These are phyloP conservation scores for Fusarium sp. DNA, from an alignment of 2,329 filamentous ascomycete species.

Conservation along the genomic window DNA sequence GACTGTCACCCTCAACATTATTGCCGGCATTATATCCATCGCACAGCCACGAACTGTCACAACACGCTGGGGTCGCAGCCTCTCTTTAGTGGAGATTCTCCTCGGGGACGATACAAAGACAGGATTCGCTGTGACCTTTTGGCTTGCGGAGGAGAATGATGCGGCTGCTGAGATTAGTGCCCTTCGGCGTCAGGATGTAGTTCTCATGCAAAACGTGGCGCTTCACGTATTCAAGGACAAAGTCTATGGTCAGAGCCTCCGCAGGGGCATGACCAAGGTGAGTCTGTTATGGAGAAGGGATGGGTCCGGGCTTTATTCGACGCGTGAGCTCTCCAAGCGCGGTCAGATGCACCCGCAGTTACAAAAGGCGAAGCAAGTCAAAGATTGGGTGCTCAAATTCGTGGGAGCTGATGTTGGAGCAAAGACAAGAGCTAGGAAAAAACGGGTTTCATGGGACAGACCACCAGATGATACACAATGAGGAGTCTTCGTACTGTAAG, in stretches of 20 bases:
- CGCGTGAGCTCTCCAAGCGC: conserved; percentile 56
- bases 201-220: conserved; percentile 83
- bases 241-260: conserved; percentile 87
- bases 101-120: conserved; percentile 87
- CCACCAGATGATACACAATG: conserved; percentile 55
- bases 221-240: conserved; percentile 77
- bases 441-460: conserved; percentile 49
- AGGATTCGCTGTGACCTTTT: conserved; percentile 85
- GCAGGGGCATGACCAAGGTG: conserved; percentile 74
- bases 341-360: conserved; percentile 59
- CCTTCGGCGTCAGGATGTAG: conserved; percentile 77
- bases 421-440: conserved; percentile 18
- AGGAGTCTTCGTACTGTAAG: background rate
- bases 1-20: conserved; percentile 82
- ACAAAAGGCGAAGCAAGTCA: conserved; percentile 72
- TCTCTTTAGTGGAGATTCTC: conserved; percentile 78
- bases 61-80: conserved; percentile 69
- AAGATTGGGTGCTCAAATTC: conserved; percentile 79
- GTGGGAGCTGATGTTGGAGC: conserved; percentile 57
- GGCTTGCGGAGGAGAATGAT: conserved; percentile 65
- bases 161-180: conserved; percentile 47
- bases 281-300: conserved; percentile 69
- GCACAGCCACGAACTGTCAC: conserved; percentile 73
- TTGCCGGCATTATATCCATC: conserved; percentile 82
- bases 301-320: conserved; percentile 65